phyloP scores from a whole-genome alignment of 2,329 filamentous ascomycete genomes.

The Venturia asperata region DNA sequence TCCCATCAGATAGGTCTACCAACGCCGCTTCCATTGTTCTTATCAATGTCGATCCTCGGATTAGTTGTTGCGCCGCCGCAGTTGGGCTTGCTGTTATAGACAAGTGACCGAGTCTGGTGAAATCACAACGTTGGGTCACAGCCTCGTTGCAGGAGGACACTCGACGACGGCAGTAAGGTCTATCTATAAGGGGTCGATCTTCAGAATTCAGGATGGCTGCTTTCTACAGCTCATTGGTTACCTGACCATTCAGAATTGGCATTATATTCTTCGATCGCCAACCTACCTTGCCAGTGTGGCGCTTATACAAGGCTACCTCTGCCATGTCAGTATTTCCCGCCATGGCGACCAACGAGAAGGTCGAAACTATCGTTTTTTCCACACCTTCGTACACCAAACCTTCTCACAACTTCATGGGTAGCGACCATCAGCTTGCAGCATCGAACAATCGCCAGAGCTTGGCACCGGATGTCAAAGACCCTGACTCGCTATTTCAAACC shows the following conservation, averaged over 20 bases:
- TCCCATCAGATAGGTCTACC: background rate
- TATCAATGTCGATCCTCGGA: background rate
- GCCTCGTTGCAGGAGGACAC: background rate
- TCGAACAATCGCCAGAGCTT: background rate
- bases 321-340: background rate
- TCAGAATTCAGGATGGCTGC: background rate
- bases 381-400: background rate
- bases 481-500: background rate
- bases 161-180: background rate
- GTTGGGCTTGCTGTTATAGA: background rate
- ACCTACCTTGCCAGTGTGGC: background rate
- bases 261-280: background rate
- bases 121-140: conserved; percentile 4
- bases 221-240: background rate
- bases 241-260: background rate
- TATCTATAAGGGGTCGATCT: background rate
- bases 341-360: background rate
- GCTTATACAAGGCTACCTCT: background rate
- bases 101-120: conserved; percentile 7
- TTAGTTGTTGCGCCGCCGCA: background rate
- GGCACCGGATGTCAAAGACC: background rate
- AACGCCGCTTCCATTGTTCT: conserved; percentile 2
- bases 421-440: background rate
- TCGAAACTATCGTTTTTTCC: background rate
- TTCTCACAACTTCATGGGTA: background rate